Evolutionary conservation across 1,139 yeast species (phyloP).

Genomic region (Hansenula anomala): DNA sequence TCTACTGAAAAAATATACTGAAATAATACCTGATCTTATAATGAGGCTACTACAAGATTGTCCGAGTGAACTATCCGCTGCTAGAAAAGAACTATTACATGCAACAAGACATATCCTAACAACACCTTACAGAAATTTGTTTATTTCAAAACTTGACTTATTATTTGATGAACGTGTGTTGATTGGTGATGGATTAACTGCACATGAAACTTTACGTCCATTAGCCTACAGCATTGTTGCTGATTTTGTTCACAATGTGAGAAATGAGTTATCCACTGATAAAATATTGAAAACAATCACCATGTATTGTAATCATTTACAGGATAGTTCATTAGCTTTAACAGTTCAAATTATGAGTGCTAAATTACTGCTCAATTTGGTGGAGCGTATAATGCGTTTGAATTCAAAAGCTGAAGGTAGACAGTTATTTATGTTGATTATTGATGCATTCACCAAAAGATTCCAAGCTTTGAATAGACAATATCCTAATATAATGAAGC

Average conservation of each 20-base stretch:
- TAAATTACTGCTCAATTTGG: conserved; percentile 77
- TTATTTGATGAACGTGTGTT: conserved; percentile 83
- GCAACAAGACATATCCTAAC: conserved; percentile 93
- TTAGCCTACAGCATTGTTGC: conserved; percentile 95
- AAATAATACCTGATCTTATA: conserved; percentile 80
- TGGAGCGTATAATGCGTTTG: conserved; percentile 81
- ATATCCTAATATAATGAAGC: conserved; percentile 60
- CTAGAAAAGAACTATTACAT: conserved; percentile 87
- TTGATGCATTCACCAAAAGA: conserved; percentile 84
- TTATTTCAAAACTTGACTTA: conserved; percentile 80
- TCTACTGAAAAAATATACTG: conserved; percentile 57
- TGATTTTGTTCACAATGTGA: conserved; percentile 88
- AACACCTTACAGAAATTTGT: conserved; percentile 77
- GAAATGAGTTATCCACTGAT: conserved; percentile 75
- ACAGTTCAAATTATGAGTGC: conserved; percentile 98
- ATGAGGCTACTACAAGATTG: conserved; percentile 88
- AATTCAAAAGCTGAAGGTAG: conserved; percentile 70
- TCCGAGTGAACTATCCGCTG: conserved; percentile 92
- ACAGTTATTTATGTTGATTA: conserved; percentile 73
- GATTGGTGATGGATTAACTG: conserved; percentile 90
- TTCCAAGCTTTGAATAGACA: conserved; percentile 73
- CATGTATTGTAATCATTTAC: conserved; percentile 76
- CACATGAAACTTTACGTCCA: conserved; percentile 80
- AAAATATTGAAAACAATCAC: conserved; percentile 88
- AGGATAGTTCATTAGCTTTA: conserved; percentile 78